These are phyloP conservation scores for Barnettozyma californica DNA, from an alignment of 805 yeast genomes.

Conservation along the genomic window DNA sequence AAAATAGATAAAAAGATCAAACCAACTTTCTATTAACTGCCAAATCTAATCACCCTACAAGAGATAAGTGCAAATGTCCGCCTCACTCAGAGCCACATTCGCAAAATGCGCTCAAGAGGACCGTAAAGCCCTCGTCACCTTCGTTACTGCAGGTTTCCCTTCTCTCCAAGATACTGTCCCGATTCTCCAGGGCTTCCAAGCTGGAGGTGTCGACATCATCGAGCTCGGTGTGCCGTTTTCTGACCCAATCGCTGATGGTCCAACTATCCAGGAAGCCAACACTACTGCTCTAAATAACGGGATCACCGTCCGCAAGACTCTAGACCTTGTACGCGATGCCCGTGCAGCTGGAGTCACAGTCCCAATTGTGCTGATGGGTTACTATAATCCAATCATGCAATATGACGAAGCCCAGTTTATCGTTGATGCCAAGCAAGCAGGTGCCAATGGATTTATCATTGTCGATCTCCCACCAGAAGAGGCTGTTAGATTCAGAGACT, in stretches of 20 bases:
- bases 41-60: neutral
- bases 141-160: conserved; percentile 94
- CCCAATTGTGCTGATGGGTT: conserved; percentile 94
- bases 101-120: conserved; percentile 54
- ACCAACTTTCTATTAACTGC: neutral
- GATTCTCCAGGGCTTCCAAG: conserved; percentile 80
- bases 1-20: neutral
- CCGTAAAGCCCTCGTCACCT: conserved; percentile 86
- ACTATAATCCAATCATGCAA: conserved; percentile 87
- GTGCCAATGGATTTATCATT: conserved; percentile 91
- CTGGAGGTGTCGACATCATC: conserved; percentile 91
- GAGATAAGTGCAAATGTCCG: conserved; percentile 15
- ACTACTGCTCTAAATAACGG: conserved; percentile 79
- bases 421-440: conserved; percentile 74
- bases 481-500: conserved; percentile 78
- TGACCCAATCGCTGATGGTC: conserved; percentile 99
- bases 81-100: conserved; percentile 53
- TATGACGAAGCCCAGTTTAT: conserved; percentile 87
- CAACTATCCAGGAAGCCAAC: conserved; percentile 90
- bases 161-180: conserved; percentile 83
- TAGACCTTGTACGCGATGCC: conserved; percentile 71
- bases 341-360: conserved; percentile 78
- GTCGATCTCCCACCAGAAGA: conserved; percentile 99
- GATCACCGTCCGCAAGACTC: conserved; percentile 59
- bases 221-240: conserved; percentile 96